Evolutionary conservation across 1,284 basidiomycete species (phyloP).

Genomic region (Ustilago trichophora): DNA sequence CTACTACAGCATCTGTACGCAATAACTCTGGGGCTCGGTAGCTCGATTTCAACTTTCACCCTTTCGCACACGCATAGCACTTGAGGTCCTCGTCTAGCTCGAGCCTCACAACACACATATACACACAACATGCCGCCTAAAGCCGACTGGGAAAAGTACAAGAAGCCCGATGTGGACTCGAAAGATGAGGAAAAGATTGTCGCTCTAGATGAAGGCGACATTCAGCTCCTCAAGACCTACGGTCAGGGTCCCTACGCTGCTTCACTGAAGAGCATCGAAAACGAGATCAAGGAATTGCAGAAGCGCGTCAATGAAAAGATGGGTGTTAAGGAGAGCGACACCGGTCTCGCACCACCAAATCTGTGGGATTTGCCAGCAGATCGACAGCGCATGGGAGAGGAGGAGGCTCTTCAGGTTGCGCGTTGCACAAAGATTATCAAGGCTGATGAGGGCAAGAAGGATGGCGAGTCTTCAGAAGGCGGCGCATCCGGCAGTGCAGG

Average conservation of each 20-base stretch:
- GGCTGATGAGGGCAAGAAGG: conserved; percentile 66
- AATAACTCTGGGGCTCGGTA: too few relatives aligned
- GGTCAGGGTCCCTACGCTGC: conserved; percentile 97
- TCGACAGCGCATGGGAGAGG: conserved; percentile 83
- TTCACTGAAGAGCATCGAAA: conserved; percentile 86
- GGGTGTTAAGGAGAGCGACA: conserved; percentile 97
- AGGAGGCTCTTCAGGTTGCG: conserved; percentile 94
- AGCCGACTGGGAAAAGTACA: conserved; percentile 66
- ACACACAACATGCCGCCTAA: conserved; percentile 60
- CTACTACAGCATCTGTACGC: too few relatives aligned
- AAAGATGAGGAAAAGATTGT: conserved; percentile 61
- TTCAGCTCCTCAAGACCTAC: conserved; percentile 99
- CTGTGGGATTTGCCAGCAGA: conserved; percentile 79
- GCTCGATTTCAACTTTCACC: too few relatives aligned
- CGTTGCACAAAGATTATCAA: conserved; percentile 98
- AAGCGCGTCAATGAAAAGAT: conserved; percentile 97
- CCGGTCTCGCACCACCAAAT: conserved; percentile 94
- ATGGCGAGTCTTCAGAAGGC: conserved; percentile 26
- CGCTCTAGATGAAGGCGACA: conserved; percentile 97
- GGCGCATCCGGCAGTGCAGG: conserved; percentile 31
- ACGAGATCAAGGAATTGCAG: conserved; percentile 94
- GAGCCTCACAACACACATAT: too few relatives aligned
- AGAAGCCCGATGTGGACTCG: conserved; percentile 58
- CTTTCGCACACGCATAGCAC: too few relatives aligned
- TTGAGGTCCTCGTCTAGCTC: too few relatives aligned